These are phyloP conservation scores for Citrus maxima DNA, from an alignment of 345 rosid species.

Conservation along the genomic window DNA sequence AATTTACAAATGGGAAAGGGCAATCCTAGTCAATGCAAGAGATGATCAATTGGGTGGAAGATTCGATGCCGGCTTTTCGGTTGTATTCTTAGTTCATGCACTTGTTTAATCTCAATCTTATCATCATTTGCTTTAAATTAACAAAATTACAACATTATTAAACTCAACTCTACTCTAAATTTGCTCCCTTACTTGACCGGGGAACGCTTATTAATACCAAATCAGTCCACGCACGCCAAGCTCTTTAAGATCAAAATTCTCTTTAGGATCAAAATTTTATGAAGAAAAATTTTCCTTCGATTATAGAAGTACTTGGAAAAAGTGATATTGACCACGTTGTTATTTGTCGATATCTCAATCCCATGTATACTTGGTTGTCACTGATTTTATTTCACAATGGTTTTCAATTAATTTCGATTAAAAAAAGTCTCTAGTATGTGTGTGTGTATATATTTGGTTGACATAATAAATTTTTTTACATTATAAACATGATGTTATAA, in stretches of 20 bases:
- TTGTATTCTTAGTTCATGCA: conserved; percentile 12
- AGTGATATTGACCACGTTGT: too few relatives aligned
- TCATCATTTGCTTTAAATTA: background rate
- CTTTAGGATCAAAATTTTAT: background rate
- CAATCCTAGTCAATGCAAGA: conserved; percentile 23
- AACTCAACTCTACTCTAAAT: background rate
- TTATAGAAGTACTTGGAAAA: too few relatives aligned
- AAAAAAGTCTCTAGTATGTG: too few relatives aligned
- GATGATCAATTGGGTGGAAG: conserved; percentile 15
- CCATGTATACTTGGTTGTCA: too few relatives aligned
- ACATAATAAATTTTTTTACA: too few relatives aligned
- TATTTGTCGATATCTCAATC: too few relatives aligned
- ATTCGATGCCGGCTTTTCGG: conserved; percentile 33
- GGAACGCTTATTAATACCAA: background rate
- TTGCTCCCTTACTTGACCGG: background rate
- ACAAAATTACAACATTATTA: background rate
- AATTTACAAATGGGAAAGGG: background rate
- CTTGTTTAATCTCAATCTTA: background rate
- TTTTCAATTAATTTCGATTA: too few relatives aligned
- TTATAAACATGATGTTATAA: too few relatives aligned
- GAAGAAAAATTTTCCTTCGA: too few relatives aligned
- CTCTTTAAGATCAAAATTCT: background rate
- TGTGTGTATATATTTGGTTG: too few relatives aligned
- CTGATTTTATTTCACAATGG: too few relatives aligned
- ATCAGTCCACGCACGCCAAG: background rate